Evolutionary conservation across 2,329 filamentous ascomycete species (phyloP).

Genomic region (Microcyclospora tardicrescens): DNA sequence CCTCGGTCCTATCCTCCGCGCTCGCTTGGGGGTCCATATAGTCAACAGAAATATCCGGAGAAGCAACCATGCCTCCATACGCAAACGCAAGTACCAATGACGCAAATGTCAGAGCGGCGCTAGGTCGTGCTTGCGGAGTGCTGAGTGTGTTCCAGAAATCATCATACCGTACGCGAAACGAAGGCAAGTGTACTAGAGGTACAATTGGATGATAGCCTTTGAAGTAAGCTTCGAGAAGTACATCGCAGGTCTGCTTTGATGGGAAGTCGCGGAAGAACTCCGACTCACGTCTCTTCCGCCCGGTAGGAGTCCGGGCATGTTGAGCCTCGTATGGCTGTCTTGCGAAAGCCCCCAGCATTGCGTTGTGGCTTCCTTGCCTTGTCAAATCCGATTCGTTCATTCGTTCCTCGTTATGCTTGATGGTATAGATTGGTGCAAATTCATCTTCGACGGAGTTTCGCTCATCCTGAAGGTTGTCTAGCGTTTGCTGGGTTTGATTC

Average conservation of each 20-base stretch:
- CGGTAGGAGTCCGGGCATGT: not conserved
- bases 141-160: not conserved
- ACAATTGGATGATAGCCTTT: constrained; percentile 1
- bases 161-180: not conserved
- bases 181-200: not conserved
- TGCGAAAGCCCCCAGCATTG: too few species aligned
- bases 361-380: not conserved
- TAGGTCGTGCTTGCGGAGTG: not conserved
- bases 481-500: not conserved
- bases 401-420: too few species aligned
- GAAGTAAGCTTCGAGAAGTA: not conserved
- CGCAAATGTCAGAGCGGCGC: not conserved
- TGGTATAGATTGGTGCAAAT: too few species aligned
- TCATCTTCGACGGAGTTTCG: too few species aligned
- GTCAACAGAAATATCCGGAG: not conserved
- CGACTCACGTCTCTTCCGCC: not conserved
- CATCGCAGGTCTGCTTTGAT: not conserved
- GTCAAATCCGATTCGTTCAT: too few species aligned
- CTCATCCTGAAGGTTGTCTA: not conserved
- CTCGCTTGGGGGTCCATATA: too few species aligned
- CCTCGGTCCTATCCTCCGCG: not conserved
- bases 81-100: not conserved
- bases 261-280: constrained; percentile 1
- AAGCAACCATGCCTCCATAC: constrained; percentile 1
- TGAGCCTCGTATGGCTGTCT: too few species aligned